Conservation (phyloP, 1,139 yeast species). For the Tardiomyces depauwii region DNA sequence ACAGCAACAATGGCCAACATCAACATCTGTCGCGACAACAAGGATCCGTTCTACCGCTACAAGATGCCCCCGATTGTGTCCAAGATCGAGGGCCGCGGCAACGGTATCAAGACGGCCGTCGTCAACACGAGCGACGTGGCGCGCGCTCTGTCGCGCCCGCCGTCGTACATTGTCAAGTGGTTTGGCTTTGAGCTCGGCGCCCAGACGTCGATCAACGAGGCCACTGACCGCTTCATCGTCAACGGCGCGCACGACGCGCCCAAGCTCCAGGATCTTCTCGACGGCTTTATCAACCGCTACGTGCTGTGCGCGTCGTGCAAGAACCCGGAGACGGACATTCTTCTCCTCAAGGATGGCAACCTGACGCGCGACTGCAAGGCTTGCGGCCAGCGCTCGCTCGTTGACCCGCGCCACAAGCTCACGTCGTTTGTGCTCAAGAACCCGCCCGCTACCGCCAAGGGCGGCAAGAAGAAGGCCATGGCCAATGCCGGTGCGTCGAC, state of each 20-base stretch:
- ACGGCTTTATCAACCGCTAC: slow-evolving; percentile 86
- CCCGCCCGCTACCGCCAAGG: slow-evolving; percentile 62
- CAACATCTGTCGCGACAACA: slow-evolving; percentile 93
- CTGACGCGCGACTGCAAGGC: slow-evolving; percentile 95
- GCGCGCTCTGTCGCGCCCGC: slow-evolving; percentile 87
- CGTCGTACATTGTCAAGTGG: slow-evolving; percentile 82
- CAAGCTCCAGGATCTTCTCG: slow-evolving; percentile 87
- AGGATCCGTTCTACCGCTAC: slow-evolving; percentile 97
- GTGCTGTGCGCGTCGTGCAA: slow-evolving; percentile 92
- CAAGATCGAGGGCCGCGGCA: slow-evolving; percentile 97
- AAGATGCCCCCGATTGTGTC: slow-evolving; percentile 98
- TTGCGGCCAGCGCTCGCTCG: slow-evolving; percentile 81
- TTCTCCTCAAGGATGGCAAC: slow-evolving; percentile 64
- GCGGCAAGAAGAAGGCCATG: slow-evolving; percentile 42
- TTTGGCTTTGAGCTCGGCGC: slow-evolving; percentile 98
- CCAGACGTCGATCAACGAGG: slow-evolving; percentile 72
- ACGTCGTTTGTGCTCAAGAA: slow-evolving; percentile 81
- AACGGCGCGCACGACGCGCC: slow-evolving; percentile 91
- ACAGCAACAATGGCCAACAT: slow-evolving; percentile 56
- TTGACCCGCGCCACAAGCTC: slow-evolving; percentile 82
- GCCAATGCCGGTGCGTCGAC: slow-evolving; percentile 54
- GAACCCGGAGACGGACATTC: slow-evolving; percentile 95
- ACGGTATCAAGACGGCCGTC: slow-evolving; percentile 95
- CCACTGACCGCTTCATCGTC: slow-evolving; percentile 77
- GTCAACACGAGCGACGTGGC: slow-evolving; percentile 89